Percentiles rank a stretch among this genome's conserved stretches.
Evolutionary conservation across 1,284 basidiomycete species (phyloP).

Genomic region (Boletellus deceptivus): DNA sequence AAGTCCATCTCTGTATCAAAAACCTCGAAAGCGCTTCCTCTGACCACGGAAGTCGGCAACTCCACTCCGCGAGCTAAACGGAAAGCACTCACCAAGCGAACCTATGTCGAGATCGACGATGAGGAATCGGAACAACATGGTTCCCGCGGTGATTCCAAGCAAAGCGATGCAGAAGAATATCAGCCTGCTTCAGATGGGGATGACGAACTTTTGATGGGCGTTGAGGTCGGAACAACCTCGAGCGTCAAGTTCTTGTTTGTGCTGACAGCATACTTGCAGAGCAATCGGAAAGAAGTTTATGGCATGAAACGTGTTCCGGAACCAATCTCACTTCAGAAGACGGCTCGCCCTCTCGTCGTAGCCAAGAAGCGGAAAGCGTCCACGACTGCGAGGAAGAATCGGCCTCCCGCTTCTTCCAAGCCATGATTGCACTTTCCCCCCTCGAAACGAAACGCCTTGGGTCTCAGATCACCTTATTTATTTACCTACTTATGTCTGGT

Average conservation of each 20-base stretch:
- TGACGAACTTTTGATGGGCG: conserved; percentile 56
- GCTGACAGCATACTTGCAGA: conserved; percentile 23
- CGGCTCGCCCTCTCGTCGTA: conserved; percentile 4
- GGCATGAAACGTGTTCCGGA: conserved; percentile 25
- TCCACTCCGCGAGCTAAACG: conserved; percentile 18
- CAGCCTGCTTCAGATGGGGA: conserved; percentile 43
- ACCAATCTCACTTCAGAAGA: conserved; percentile 7
- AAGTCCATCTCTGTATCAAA: conserved; percentile 12
- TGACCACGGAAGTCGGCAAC: neutral
- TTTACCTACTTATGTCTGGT: conserved; percentile 13
- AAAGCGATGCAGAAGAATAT: conserved; percentile 18
- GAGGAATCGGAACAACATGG: conserved; percentile 21
- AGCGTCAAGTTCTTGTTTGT: neutral
- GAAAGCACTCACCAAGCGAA: conserved; percentile 26
- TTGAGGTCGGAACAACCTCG: conserved; percentile 38
- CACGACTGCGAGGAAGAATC: conserved; percentile 14
- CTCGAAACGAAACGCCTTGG: neutral
- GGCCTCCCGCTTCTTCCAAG: conserved; percentile 6
- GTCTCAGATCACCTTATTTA: conserved; percentile 11
- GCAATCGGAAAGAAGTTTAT: conserved; percentile 37
- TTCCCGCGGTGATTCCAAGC: conserved; percentile 21
- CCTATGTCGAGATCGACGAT: conserved; percentile 34
- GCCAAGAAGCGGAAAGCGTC: conserved; percentile 25
- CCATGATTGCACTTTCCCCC: conserved; percentile 4
- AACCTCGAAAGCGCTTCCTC: conserved; percentile 2